Base-by-base conservation (phyloP, 805 yeast genomes). In the Pichia pseudocactophila region DNA sequence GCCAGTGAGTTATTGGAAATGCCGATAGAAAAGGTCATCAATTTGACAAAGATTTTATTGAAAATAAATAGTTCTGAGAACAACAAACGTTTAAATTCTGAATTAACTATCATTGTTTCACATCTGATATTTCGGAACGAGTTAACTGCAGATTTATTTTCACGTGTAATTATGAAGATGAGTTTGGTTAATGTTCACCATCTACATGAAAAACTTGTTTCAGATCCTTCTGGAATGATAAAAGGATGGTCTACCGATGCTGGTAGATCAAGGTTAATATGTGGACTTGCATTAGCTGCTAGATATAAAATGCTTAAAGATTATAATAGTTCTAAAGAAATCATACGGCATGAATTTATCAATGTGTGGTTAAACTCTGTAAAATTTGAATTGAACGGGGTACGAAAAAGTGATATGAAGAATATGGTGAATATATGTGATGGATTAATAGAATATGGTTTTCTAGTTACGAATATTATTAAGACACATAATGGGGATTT, bases 321-420 rank as follows among this genome's bases (percentile, higher is more conserved):
- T 20, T 42, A 37, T 26, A 36, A 43, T 9, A 26, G 51, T 30
- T 42, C 56, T 1, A 41, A 46, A n/a, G 36, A 34, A 2, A 43
- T 56, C 1, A 40, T 56, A 0, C 40, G 48, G 3, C 38, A 45
- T 27, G 33, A 43, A 22, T 39, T 57, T 13, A 36, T 39, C 2
- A 28, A 41, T 8, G n/a, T 37, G 7, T 60, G 61, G 63, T 32
- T 58, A 17, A 53, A 55, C 0, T 40, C 49, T 30, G 32, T 43
- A 2, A 11, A 37, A 7, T 19, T 39, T 15, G 33, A 35, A 28
- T 25, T 12, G 11, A 11, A 26, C 13, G 26, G 37, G 3, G 31
- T 44, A 9, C 34, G n/a, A 13, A 31, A 36, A 4, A 40, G 36
- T 25, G 50, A 52, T 37, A 41, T 50, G 7, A 44, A 47, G 22